phyloP scores from a whole-genome alignment of 805 yeast genomes.

The Pichia insulana region DNA sequence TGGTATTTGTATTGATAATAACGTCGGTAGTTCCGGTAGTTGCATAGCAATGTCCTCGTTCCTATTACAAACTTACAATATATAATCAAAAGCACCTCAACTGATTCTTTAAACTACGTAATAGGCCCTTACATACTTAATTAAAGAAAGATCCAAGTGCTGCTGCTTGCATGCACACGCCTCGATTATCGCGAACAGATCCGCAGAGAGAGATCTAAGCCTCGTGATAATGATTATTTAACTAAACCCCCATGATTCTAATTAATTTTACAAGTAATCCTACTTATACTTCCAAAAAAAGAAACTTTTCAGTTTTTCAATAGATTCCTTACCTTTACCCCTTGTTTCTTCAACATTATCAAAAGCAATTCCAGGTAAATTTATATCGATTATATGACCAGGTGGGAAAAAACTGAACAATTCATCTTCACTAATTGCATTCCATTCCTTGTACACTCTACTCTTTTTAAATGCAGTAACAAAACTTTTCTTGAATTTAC shows the following conservation, averaged over 20 bases:
- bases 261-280: too few species aligned
- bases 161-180: too few species aligned
- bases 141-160: too few species aligned
- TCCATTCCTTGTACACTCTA: conserved; percentile 46
- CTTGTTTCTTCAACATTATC: conserved; percentile 5
- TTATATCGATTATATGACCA: conserved; percentile 21
- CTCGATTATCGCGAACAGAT: too few species aligned
- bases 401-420: conserved; percentile 40
- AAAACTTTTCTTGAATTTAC: conserved; percentile 30
- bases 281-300: background rate
- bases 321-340: conserved; percentile 2
- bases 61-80: background rate
- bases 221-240: too few species aligned
- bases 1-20: background rate
- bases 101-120: too few species aligned
- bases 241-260: too few species aligned
- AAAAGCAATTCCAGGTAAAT: too few species aligned
- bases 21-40: background rate
- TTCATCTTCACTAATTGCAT: conserved; percentile 55
- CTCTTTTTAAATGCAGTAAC: conserved; percentile 46
- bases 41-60: background rate
- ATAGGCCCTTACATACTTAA: too few species aligned
- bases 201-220: too few species aligned
- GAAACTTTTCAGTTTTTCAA: conserved; percentile 1
- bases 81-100: too few species aligned